These are phyloP conservation scores for Pythium dissotocum DNA, from an alignment of 352 stramenopile genomes.

Conservation along the genomic window DNA sequence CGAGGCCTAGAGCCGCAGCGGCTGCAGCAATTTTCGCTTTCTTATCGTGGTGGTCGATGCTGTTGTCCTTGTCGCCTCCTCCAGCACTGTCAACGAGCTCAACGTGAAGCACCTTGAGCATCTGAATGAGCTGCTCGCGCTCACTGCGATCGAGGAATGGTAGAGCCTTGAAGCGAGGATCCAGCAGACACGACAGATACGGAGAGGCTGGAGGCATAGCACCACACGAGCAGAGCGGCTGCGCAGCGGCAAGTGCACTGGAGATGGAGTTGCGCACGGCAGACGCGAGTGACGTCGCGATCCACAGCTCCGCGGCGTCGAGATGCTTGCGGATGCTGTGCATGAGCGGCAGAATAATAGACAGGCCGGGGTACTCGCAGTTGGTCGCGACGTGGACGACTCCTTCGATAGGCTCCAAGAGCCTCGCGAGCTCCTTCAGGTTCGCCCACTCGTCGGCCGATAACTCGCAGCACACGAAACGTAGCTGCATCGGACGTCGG, in stretches of 20 bases:
- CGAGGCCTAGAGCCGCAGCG: constrained; percentile 10
- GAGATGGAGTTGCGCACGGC: constrained; percentile 63
- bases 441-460: constrained; percentile 64
- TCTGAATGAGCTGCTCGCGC: constrained; percentile 51
- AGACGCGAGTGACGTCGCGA: constrained; percentile 60
- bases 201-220: constrained; percentile 42
- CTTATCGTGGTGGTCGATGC: constrained; percentile 36
- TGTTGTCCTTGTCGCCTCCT: constrained; percentile 27
- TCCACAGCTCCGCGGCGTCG: constrained; percentile 57
- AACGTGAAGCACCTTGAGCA: constrained; percentile 53
- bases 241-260: constrained; percentile 35
- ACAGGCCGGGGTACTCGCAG: constrained; percentile 67
- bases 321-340: constrained; percentile 77
- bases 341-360: constrained; percentile 66
- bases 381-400: constrained; percentile 61
- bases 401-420: constrained; percentile 68
- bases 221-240: constrained; percentile 54
- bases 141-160: constrained; percentile 60
- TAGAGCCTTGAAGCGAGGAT: constrained; percentile 75
- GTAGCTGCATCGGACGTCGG: constrained; percentile 71
- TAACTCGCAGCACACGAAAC: constrained; percentile 75
- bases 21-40: constrained; percentile 30
- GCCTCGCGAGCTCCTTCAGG: constrained; percentile 64
- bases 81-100: constrained; percentile 39
- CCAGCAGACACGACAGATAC: constrained; percentile 68